A percentile compares a stretch with the other conserved stretches of the same genome.
These are phyloP conservation scores for Fusarium domesticum DNA, from an alignment of 2,329 filamentous ascomycete genomes.

Conservation along the genomic window DNA sequence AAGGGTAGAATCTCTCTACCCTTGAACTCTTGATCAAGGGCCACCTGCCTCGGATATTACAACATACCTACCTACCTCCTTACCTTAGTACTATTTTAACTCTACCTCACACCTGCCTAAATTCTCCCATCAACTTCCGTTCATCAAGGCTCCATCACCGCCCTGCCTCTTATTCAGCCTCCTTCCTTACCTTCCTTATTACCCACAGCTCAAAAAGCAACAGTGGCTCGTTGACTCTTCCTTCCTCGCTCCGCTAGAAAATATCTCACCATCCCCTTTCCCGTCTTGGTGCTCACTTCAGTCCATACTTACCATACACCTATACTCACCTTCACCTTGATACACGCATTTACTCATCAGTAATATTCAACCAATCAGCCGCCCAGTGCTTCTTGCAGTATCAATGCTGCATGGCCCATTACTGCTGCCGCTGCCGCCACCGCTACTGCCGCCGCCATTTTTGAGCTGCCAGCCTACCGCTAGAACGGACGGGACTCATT, in stretches of 20 bases:
- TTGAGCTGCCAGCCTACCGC: constrained; percentile 3
- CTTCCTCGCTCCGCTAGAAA: too few relatives aligned
- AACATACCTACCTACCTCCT: constrained; percentile 1
- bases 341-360: constrained; percentile 2
- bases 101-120: too few relatives aligned
- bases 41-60: too few relatives aligned
- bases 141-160: constrained; percentile 1
- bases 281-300: too few relatives aligned
- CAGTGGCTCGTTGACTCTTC: too few relatives aligned
- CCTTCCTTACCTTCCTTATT: neutral
- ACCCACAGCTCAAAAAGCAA: too few relatives aligned
- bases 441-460: constrained; percentile 1
- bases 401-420: constrained; percentile 10
- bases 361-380: constrained; percentile 18
- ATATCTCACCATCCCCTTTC: too few relatives aligned
- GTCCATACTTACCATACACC: constrained; percentile 11
- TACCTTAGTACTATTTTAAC: neutral
- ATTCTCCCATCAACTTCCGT: constrained; percentile 1
- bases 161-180: neutral
- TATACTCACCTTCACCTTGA: constrained; percentile 13
- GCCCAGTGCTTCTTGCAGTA: constrained; percentile 3
- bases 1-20: constrained; percentile 13
- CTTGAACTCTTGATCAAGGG: neutral
- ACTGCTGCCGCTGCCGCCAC: constrained; percentile 7
- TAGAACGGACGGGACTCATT: too few relatives aligned